Conservation (phyloP, 805 yeast genomes). For the Starmerella scarabaei region DNA sequence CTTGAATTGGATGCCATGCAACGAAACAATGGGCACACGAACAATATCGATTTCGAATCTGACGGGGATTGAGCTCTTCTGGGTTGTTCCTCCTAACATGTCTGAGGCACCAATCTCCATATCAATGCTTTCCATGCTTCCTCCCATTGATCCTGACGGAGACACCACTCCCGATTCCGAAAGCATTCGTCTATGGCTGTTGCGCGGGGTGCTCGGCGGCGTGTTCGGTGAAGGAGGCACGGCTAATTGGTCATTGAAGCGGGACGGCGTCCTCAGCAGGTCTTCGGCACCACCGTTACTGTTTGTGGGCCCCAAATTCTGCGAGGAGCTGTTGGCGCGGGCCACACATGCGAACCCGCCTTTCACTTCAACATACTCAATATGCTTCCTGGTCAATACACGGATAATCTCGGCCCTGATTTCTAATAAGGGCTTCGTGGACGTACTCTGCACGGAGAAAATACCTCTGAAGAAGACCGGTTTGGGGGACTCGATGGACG, state of each 20-base stretch:
- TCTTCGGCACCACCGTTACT: background rate
- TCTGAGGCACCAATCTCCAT: constrained; percentile 28
- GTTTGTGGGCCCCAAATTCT: background rate
- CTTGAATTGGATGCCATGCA: constrained; percentile 91
- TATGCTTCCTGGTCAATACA: constrained; percentile 62
- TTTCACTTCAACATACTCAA: constrained; percentile 73
- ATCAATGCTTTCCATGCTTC: constrained; percentile 24
- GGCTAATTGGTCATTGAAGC: background rate
- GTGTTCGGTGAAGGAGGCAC: constrained; percentile 14
- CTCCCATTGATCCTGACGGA: constrained; percentile 8
- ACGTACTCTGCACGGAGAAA: constrained; percentile 87
- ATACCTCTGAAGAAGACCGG: constrained; percentile 86
- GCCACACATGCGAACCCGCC: constrained; percentile 88
- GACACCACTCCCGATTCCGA: constrained; percentile 15
- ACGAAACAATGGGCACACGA: constrained; percentile 77
- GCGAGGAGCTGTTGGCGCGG: constrained; percentile 25
- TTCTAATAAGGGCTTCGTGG: constrained; percentile 80
- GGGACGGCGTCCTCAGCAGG: constrained; percentile 16
- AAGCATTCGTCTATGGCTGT: constrained; percentile 12
- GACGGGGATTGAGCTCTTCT: constrained; percentile 40
- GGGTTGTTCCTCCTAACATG: constrained; percentile 26
- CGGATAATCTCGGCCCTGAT: constrained; percentile 73
- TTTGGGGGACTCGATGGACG: constrained; percentile 84
- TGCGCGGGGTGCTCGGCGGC: constrained; percentile 12
- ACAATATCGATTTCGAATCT: constrained; percentile 86